Evolutionary conservation across 2,329 filamentous ascomycete genomes (phyloP).

Genomic region (Aspergillus udagawae): DNA sequence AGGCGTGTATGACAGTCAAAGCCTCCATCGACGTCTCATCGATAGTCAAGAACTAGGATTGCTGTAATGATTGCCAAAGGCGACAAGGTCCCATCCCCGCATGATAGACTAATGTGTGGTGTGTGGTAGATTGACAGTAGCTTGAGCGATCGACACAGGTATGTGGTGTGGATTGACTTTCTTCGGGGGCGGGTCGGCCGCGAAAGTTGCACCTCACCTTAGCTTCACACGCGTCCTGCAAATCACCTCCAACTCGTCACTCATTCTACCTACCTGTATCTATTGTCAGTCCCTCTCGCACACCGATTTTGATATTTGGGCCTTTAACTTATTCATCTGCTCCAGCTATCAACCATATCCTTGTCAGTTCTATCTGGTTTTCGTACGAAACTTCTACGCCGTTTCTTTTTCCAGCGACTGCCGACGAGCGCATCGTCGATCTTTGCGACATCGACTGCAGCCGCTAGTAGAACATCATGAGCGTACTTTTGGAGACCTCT

Average conservation of each 20-base stretch:
- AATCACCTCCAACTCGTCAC: neutral
- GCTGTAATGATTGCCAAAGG: slow-evolving; percentile 5
- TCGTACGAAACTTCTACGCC: neutral
- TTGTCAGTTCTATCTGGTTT: neutral
- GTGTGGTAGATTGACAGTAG: neutral
- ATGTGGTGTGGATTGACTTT: neutral
- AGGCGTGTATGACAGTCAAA: slow-evolving; percentile 5
- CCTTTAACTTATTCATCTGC: neutral
- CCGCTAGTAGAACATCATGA: slow-evolving; percentile 56
- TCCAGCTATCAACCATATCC: neutral
- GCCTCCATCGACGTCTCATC: slow-evolving; percentile 3
- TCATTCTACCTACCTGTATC: neutral
- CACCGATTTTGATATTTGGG: neutral
- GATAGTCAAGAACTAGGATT: slow-evolving; percentile 1
- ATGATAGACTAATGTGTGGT: neutral
- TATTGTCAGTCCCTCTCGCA: neutral
- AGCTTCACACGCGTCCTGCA: neutral
- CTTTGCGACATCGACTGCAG: slow-evolving; percentile 8
- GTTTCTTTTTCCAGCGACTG: slow-evolving; percentile 1
- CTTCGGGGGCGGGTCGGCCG: neutral
- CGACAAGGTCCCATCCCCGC: neutral
- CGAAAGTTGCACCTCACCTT: slow-evolving; percentile 1
- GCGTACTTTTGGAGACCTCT: slow-evolving; percentile 88
- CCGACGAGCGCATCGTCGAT: slow-evolving; percentile 13
- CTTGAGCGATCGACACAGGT: slow-evolving; percentile 4